Evolutionary conservation across 805 yeast genomes (phyloP).

Genomic region (Ogataea dorogensis): DNA sequence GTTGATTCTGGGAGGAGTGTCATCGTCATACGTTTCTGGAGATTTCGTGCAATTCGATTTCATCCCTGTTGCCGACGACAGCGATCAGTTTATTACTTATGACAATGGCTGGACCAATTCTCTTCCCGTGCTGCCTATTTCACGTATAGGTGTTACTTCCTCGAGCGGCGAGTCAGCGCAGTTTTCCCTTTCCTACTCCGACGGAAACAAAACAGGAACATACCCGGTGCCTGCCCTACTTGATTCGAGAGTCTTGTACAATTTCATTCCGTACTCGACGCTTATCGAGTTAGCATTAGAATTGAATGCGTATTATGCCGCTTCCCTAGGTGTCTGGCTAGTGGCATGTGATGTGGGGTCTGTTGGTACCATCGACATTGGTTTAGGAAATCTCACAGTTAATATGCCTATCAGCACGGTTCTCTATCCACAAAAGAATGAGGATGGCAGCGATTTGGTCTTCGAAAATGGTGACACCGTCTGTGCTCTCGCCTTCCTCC

Average conservation of each 20-base stretch:
- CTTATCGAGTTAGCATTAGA: conserved; percentile 66
- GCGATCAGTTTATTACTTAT: conserved; percentile 5
- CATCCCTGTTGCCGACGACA: conserved; percentile 39
- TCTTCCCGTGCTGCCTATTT: conserved; percentile 46
- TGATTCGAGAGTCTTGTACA: conserved; percentile 52
- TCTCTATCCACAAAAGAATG: conserved; percentile 38
- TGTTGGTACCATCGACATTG: conserved; percentile 51
- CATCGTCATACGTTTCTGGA: conserved; percentile 44
- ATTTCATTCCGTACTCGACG: conserved; percentile 53
- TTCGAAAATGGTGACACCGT: conserved; percentile 57
- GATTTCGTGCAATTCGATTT: conserved; percentile 48
- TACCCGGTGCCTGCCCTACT: conserved; percentile 53
- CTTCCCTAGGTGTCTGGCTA: conserved; percentile 51
- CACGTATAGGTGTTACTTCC: conserved; percentile 43
- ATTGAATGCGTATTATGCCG: conserved; percentile 60
- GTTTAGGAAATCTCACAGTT: conserved; percentile 51
- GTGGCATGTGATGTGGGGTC: conserved; percentile 55
- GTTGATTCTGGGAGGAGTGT: conserved; percentile 59
- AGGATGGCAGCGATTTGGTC: conserved; percentile 37
- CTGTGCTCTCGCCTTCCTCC: conserved; percentile 53
- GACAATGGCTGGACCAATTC: conserved; percentile 19
- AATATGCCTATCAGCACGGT: conserved; percentile 50
- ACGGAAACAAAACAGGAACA: conserved; percentile 36
- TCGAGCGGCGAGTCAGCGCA: conserved; percentile 21
- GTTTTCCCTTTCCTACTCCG: conserved; percentile 37